Evolutionary conservation across 2,329 filamentous ascomycete genomes (phyloP), one percentile per base, ranked within the genome.

Genomic region (Xylaria sp.): DNA sequence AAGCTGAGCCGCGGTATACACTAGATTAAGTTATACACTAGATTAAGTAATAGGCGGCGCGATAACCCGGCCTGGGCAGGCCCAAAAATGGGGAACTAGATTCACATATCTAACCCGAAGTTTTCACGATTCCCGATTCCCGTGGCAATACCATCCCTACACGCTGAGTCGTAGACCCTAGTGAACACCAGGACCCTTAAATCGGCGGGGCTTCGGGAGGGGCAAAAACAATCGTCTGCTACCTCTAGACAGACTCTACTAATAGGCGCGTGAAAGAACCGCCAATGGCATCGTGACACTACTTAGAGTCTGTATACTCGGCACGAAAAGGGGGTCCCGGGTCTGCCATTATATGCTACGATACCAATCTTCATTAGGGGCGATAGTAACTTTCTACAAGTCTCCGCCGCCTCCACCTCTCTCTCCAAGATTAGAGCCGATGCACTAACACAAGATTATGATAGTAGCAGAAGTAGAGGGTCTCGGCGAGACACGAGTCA

Each of bases 191-290:
- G 41, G 41, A 46, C 63, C 67, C 63, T 60, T 48, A 59, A 51
- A 55, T 31, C n/a, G 59, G 63, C 62, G 63, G 67, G 67, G 63
- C 48, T 15, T 64, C 20, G 4, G 36, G 18, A 43, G 66, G 51
- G 51, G 62, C n/a, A 60, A 36, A 18, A 18, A 25, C 10, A 46
- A 46, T 7, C 43, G 12, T 36, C 33, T 36, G 9, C 33, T 36
- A 36, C 10, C 7, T 10, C 8, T 36, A 36, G 33, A 28, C 28
- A 28, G 28, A 28, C 28, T 28, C 28, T 36, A 36, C 33, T 36
- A 8, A 28, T 57, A 57, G 41, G 41, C 55, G 8, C 36, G 4
- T 41, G 28, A 56, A 31, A 66, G 36, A 41, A 51, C 31, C 12
- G 13, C 61, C 60, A 41, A 51, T 33, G 10, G 31, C 23, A 51